Evolutionary conservation across 2,329 filamentous ascomycete genomes (phyloP), one percentile per base, ranked within the genome.

Genomic region (Colletotrichum liriopes): DNA sequence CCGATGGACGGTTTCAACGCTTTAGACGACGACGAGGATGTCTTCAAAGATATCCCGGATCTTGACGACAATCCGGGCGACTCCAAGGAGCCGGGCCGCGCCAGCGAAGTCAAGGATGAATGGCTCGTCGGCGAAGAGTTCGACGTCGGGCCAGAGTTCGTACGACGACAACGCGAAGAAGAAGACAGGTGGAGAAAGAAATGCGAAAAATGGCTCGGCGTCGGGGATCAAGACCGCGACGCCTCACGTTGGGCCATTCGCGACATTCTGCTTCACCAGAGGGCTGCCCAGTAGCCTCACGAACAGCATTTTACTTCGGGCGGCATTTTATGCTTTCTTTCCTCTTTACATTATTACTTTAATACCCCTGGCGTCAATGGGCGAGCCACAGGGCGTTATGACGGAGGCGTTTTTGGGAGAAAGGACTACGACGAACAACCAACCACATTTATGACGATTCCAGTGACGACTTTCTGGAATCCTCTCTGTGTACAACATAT

Each of bases 101-200:
- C 85, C 76, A 91, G 88, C 77, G 90, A 92, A 65, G 82, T 91
- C 74, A 90, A 91, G 70, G 93, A 95, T 77, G 93, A 95, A 78
- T 96, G 94, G 88, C 90, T 94, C 61, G 93, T 98, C 16, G 94
- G 94, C 64, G 96, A 99, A 82, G 96, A 99, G 80, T 99, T 99
- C 78, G 96, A 99, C 79, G 94, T 99, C 67, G 96, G 96, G 0
- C 96, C 96, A 3, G 94, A 97, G 81, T 99, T 98, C 79, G 92
- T 98, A 74, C 89, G 92, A 77, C 88, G 95, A 74, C 96, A 98
- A 79, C 89, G 93, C 72, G 94, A 96, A 78, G 96, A 99, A 83
- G 96, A 99, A 83, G 92, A 94, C 59, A 89, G 94, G 73, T 99
- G 96, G 96, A 89, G 93, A 76, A 92, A 92, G 81, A 96, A 95